These are phyloP conservation scores for Nitzschia sp. DNA, from an alignment of 108 stramenopile genomes.

Conservation along the genomic window DNA sequence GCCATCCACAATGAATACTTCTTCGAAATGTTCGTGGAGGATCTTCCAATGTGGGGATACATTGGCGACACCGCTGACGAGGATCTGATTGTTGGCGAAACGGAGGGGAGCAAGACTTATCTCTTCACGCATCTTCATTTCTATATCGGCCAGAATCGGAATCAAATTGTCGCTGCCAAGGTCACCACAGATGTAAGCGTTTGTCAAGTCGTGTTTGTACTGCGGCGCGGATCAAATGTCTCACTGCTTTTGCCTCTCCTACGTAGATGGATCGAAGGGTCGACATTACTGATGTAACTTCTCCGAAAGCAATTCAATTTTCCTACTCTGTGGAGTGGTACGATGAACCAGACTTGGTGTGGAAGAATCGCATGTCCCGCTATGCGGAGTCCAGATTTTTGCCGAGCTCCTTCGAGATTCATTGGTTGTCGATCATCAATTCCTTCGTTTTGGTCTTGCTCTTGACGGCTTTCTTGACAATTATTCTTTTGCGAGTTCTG, in stretches of 20 bases:
- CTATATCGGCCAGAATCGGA: slow-evolving; percentile 82
- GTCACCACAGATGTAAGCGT: slow-evolving; percentile 78
- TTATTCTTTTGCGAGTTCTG: slow-evolving; percentile 94
- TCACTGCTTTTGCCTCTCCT: slow-evolving; percentile 2
- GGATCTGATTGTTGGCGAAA: slow-evolving; percentile 79
- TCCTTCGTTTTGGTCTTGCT: slow-evolving; percentile 95
- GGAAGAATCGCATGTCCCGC: slow-evolving; percentile 85
- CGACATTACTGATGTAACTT: slow-evolving; percentile 86
- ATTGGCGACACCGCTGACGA: slow-evolving; percentile 83
- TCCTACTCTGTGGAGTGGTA: slow-evolving; percentile 94
- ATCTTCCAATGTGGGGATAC: slow-evolving; percentile 98
- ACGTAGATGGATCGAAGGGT: slow-evolving; percentile 67
- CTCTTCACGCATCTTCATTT: slow-evolving; percentile 95
- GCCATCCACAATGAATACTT: slow-evolving; percentile 94
- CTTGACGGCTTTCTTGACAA: slow-evolving; percentile 93
- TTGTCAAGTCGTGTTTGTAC: not conserved
- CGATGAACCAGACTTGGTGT: slow-evolving; percentile 67
- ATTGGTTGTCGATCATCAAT: slow-evolving; percentile 98
- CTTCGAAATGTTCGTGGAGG: slow-evolving; percentile 98
- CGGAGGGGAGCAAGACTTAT: slow-evolving; percentile 67
- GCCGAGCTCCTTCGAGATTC: slow-evolving; percentile 87
- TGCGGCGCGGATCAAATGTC: not conserved
- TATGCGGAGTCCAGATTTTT: slow-evolving; percentile 89
- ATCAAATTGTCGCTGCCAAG: slow-evolving; percentile 89
- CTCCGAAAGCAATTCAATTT: slow-evolving; percentile 79